A percentile compares a stretch with the other conserved stretches of the same genome.
phyloP scores from a whole-genome alignment of 345 rosid genomes.

The Xanthoceras sorbifolium region DNA sequence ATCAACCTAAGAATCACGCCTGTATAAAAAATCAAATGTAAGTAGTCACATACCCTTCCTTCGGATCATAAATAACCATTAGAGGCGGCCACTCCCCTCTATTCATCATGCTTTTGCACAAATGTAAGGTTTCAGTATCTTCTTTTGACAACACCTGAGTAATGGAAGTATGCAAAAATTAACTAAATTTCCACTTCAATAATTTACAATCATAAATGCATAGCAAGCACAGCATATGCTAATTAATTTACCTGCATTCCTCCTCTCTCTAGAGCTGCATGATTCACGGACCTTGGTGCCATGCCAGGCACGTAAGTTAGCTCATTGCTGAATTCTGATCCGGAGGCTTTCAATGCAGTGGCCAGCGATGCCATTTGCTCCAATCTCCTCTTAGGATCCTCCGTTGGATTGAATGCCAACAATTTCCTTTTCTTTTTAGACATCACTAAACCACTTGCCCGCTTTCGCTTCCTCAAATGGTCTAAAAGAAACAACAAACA shows the following conservation, averaged over 20 bases:
- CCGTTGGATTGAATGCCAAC: slow-evolving; percentile 65
- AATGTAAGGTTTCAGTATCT: slow-evolving; percentile 64
- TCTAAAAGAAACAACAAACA: slow-evolving; percentile 33
- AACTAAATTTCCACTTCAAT: background rate
- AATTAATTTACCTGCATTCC: slow-evolving; percentile 84
- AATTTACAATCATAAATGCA: background rate
- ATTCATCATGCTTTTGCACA: slow-evolving; percentile 79
- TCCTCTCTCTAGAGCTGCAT: slow-evolving; percentile 66
- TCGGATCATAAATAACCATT: slow-evolving; percentile 71
- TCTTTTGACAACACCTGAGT: slow-evolving; percentile 76
- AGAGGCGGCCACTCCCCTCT: slow-evolving; percentile 91
- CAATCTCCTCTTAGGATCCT: slow-evolving; percentile 60
- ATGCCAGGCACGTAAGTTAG: slow-evolving; percentile 66
- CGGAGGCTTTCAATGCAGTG: slow-evolving; percentile 68
- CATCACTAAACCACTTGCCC: slow-evolving; percentile 52
- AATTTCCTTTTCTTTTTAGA: slow-evolving; percentile 78
- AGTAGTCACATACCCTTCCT: slow-evolving; percentile 67
- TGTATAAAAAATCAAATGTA: background rate
- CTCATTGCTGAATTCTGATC: slow-evolving; percentile 61
- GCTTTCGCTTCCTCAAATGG: slow-evolving; percentile 54
- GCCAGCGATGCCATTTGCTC: slow-evolving; percentile 95
- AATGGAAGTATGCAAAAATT: slow-evolving; percentile 13
- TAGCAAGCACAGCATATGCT: background rate
- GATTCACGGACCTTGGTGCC: slow-evolving; percentile 72
- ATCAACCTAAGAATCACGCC: background rate